phyloP scores from a whole-genome alignment of 192 early-diverging fungal genomes.

The Gonapodya sp. region DNA sequence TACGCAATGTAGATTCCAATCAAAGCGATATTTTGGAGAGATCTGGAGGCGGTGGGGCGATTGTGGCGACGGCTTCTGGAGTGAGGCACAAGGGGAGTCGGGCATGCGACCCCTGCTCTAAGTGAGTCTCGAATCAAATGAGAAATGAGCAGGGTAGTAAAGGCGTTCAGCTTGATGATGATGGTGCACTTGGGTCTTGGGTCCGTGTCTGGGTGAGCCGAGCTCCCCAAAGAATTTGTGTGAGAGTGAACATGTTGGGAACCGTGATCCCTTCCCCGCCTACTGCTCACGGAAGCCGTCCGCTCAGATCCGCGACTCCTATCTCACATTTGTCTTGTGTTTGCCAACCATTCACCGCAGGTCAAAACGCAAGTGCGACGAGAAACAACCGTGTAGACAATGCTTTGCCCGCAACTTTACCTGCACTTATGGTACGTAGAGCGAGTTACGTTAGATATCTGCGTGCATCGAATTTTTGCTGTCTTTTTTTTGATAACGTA shows the following conservation, averaged over 20 bases:
- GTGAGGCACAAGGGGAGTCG: neutral
- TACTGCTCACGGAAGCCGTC: neutral
- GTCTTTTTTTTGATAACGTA: no score
- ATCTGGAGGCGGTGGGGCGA: neutral
- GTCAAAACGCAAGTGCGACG: neutral
- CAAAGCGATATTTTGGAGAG: no score
- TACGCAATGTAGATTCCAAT: no score
- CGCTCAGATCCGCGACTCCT: neutral
- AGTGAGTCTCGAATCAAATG: no score
- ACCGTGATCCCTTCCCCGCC: neutral
- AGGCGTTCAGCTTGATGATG: no score
- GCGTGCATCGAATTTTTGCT: no score
- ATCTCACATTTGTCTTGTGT: neutral
- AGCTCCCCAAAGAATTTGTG: no score
- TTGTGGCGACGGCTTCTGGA: neutral
- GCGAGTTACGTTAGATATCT: no score
- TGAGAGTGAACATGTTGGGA: no score
- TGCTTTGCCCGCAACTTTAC: neutral
- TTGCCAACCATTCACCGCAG: neutral
- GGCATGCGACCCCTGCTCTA: neutral
- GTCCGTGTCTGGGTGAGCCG: no score
- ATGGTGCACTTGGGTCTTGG: no score
- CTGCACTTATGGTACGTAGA: neutral
- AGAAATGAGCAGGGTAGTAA: no score
- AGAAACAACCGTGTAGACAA: neutral